These are phyloP conservation scores for Cruciata laevipes DNA, from an alignment of 257 asterid species.

Conservation along the genomic window DNA sequence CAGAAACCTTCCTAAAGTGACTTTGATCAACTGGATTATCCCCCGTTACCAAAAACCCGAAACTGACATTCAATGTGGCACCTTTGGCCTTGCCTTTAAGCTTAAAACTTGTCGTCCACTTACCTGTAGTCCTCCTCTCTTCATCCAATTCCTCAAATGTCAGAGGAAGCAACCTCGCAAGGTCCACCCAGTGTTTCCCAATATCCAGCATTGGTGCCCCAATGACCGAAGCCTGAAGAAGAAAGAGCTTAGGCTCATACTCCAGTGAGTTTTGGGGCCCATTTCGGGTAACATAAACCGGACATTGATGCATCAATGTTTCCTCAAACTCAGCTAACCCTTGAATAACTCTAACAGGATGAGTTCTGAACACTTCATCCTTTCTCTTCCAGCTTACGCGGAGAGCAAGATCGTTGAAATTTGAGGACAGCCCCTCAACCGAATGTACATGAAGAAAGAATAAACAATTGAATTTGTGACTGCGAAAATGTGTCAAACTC, in stretches of 20 bases:
- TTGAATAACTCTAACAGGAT: conserved; percentile 40
- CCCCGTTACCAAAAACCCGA: conserved; percentile 60
- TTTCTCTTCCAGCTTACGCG: conserved; percentile 69
- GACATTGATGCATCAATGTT: conserved; percentile 64
- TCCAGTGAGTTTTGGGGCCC: conserved; percentile 47
- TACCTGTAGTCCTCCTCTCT: conserved; percentile 58
- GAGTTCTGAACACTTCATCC: conserved; percentile 41
- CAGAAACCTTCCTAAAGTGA: conserved; percentile 43
- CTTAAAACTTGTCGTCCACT: conserved; percentile 84
- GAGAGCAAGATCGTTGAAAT: conserved; percentile 50
- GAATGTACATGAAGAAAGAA: conserved; percentile 77
- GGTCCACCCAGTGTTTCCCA: conserved; percentile 81
- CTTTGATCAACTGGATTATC: conserved; percentile 42
- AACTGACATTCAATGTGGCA: conserved; percentile 65
- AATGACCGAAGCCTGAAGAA: conserved; percentile 47
- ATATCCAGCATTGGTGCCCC: conserved; percentile 59
- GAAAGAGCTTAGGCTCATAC: conserved; percentile 63
- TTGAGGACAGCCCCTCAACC: conserved; percentile 58
- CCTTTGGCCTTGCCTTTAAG: conserved; percentile 80
- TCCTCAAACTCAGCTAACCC: conserved; percentile 74
- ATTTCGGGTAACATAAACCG: conserved; percentile 46
- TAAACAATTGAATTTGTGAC: conserved; percentile 53
- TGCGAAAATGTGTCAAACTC: conserved; percentile 51
- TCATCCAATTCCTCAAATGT: conserved; percentile 63
- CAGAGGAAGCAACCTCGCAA: conserved; percentile 79